Evolutionary conservation across 257 asterid genomes (phyloP), one percentile per base, ranked within the genome.

Genomic region (Hygrophila difformis): DNA sequence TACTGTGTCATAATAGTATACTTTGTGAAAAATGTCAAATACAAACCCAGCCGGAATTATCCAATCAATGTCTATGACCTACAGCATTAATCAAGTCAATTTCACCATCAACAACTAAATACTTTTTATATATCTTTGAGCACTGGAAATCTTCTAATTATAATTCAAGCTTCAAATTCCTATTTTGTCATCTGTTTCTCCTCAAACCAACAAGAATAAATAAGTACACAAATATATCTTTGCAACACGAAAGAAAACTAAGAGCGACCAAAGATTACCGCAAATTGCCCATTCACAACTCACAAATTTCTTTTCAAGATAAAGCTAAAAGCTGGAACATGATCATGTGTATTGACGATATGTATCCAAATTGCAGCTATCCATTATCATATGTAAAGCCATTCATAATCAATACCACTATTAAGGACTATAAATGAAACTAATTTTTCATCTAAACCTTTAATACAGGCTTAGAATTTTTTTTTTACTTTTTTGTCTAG

Each of bases 31-130:
- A 45, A 5, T 22, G 39, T 20, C n/a, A n/a, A 36, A 49, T 13
- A 51, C 37, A 52, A 48, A 48, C 17, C 22, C 19, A 62, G 20
- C 49, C 50, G 39, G 47, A 41, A 14, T 41, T 38, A 26, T 24
- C 53, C 17, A 53, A 36, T n/a, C n/a, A n/a, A n/a, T n/a, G n/a
- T n/a, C n/a, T n/a, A n/a, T n/a, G n/a, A n/a, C n/a, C n/a, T n/a
- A n/a, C 47, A 20, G 20, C 40, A 35, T 18, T 47, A 46, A 54
- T 23, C 16, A 42, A 46, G 14, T 9, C 5, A 35, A 19, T 26
- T 40, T 16, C 48, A 44, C 4, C 17, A 10, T 20, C 49, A 31
- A 40, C 50, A 29, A 20, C 22, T n/a, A 12, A n/a, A 11, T 13
- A 31, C 18, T 7, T 34, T 45, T 24, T 18, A 33, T 42, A 39